Conservation (phyloP, 108 stramenopile species). For the Bacterosira constricta region DNA sequence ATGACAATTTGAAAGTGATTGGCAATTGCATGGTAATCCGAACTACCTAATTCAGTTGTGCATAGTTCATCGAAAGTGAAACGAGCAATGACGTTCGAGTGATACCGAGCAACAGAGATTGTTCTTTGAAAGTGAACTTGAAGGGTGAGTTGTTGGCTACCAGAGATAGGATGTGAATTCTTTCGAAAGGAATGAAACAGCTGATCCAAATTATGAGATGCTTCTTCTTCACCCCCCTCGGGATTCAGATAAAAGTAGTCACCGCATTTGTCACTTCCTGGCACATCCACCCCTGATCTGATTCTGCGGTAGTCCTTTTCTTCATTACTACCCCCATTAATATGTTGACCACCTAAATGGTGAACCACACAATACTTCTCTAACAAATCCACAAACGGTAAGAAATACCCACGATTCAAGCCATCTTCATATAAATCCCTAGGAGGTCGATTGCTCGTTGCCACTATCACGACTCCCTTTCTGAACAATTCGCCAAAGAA, state of each 20-base stretch:
- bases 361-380: conserved; percentile 81
- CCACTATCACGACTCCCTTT: conserved; percentile 84
- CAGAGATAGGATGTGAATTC: conserved; percentile 11
- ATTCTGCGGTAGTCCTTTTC: conserved; percentile 32
- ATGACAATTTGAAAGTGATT: conserved; percentile 81
- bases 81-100: conserved; percentile 45
- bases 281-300: conserved; percentile 22
- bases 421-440: conserved; percentile 94
- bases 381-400: conserved; percentile 91
- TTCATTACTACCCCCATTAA: conserved; percentile 25
- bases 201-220: conserved; percentile 22
- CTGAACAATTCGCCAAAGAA: conserved; percentile 75
- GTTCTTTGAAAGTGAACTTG: conserved; percentile 57
- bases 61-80: conserved; percentile 95
- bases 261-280: conserved; percentile 10
- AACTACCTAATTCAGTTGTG: conserved; percentile 80
- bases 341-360: conserved; percentile 73
- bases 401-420: conserved; percentile 93
- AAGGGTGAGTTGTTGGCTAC: conserved; percentile 23
- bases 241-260: conserved; percentile 30
- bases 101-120: conserved; percentile 41
- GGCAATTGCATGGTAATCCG: conserved; percentile 93
- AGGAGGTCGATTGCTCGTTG: conserved; percentile 96
- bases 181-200: conserved; percentile 19
- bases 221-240: not conserved